Evolutionary conservation across 352 stramenopile genomes (phyloP).

Genomic region (Phytophthora podocarpi): DNA sequence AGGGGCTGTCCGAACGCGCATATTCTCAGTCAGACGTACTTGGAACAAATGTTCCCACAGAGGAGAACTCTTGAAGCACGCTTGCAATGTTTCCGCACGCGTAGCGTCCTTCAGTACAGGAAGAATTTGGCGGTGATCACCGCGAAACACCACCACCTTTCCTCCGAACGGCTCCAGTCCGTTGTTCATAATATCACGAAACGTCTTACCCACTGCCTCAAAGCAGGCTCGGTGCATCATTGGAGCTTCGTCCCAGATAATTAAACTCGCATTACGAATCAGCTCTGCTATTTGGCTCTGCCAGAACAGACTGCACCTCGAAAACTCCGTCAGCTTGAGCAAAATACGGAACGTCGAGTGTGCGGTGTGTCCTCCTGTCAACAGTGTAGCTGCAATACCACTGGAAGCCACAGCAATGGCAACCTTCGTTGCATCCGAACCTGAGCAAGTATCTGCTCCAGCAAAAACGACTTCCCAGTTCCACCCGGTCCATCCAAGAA

Average conservation of each 20-base stretch:
- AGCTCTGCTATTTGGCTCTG: conserved; percentile 9
- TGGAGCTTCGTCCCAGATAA: conserved; percentile 16
- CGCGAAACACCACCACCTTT: conserved; percentile 27
- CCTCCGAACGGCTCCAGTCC: conserved; percentile 29
- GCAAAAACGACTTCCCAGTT: conserved; percentile 38
- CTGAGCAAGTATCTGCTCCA: conserved; percentile 25
- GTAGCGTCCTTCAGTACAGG: conserved; percentile 15
- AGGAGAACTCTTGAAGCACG: conserved; percentile 7
- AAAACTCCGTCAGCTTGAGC: conserved; percentile 10
- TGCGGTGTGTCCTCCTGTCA: conserved; percentile 35
- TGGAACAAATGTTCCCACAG: conserved; percentile 2
- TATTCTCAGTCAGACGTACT: conserved; percentile 1
- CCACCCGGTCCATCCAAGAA: too few species aligned
- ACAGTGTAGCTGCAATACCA: conserved; percentile 33
- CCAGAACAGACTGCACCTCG: conserved; percentile 22
- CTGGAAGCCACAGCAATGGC: conserved; percentile 13
- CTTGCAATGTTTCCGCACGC: conserved; percentile 14
- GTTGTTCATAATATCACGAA: conserved; percentile 15
- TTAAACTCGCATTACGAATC: not conserved
- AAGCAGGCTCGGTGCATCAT: conserved; percentile 15
- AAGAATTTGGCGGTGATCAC: conserved; percentile 33
- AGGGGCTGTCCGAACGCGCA: not conserved
- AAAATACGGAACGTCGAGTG: conserved; percentile 42
- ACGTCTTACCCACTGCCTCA: conserved; percentile 30
- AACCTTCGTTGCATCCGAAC: conserved; percentile 11